Base-by-base conservation (phyloP, 257 asterid genomes). In the Capsicum chinense region DNA sequence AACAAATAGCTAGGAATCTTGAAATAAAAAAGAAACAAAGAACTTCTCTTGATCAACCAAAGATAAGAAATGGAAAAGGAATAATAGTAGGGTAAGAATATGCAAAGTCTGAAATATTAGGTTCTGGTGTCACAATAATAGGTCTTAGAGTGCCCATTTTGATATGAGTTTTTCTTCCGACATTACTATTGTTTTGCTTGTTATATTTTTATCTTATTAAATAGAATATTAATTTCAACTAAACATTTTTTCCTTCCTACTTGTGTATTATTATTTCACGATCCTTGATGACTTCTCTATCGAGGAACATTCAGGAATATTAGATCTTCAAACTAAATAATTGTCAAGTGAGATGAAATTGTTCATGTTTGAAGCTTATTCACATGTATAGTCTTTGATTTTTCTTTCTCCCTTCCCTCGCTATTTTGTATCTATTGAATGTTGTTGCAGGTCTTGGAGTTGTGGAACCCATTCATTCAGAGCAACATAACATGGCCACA, bases 401-500 rank as follows among this genome's bases (percentile, higher is more conserved):
- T 9, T 59, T 59, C 7, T 56, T 56, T 12, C 2, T 14, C 13
- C 19, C 13, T 15, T 14, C 7, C 60, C 60, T 4, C 60, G 1
- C 5, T 6, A 14, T 56, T 5, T 56, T 5, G 13, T 56, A 5
- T 4, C 0, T 26, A 7, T 44, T 21, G 8, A 21, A 16, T 70
- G 7, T 9, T 66, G 47, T 69, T 87, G 84, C 87, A 91, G 92
- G 44, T 70, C 0, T 74, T 90, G 3, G 74, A 87, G 58, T 82
- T 90, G 14, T 90, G 94, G 94, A 87, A 87, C 64, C 90, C 91
- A 42, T 48, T 84, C 0, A 79, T 11, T 14, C 71, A 79, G 68
- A 84, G 88, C 39, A 86, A 67, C 85, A 84, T 26, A 74, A 85
- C 84, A 3, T 79, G 86, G 93, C 79, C 39, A 14, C 84, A 69